Base-by-base conservation (phyloP, 495 filamentous ascomycete species). In the Penicillium flavigenum region DNA sequence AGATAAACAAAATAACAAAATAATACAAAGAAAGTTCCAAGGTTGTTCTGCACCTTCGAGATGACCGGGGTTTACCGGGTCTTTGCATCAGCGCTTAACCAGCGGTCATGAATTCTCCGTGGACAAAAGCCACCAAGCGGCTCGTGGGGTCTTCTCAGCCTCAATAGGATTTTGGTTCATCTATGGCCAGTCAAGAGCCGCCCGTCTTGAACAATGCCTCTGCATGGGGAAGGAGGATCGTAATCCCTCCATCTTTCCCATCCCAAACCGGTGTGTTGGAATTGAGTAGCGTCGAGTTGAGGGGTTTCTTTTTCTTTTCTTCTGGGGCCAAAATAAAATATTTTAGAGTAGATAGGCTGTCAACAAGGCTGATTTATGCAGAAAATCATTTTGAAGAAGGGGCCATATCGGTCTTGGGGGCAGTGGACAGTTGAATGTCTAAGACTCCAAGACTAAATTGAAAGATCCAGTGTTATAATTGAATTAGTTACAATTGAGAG, bases 91-190 rank as follows among this genome's bases (percentile, higher is more conserved):
- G 66, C 66, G 66, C 64, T 67, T 69, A 69, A 65, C 64, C 54
- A 67, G 20, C 59, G 64, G 66, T 47, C 59, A 39, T 57, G 59
- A 63, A 69, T 62, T 55, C 64, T 59, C 64, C 66, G 61, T 50
- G 38, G 34, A 41, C 58, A 57, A 59, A 61, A 54, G 58, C 49
- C 47, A 47, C 49, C 47, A 47, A 53, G 53, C 63, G 46, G 57
- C 59, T 59, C 63, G 63, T 59, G 63, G 63, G 44, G 27, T 48
- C n/a, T 59, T 64, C 26, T 67, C 66, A 69, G 66, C 66, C 66
- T 69, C 66, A 66, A 48, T 27, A 39, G 12, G 43, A 34, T 48
- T 34, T 38, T 44, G 29, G 57, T 31, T 51, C 31, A 38, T 12
- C 57, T 43, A 19, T 42, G 31, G 53, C 66, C 66, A 69, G 64